Percentiles rank a stretch among this genome's conserved stretches.
Evolutionary conservation across 2,329 filamentous ascomycete genomes (phyloP).

Genomic region (Herpomyces periplanetae): DNA sequence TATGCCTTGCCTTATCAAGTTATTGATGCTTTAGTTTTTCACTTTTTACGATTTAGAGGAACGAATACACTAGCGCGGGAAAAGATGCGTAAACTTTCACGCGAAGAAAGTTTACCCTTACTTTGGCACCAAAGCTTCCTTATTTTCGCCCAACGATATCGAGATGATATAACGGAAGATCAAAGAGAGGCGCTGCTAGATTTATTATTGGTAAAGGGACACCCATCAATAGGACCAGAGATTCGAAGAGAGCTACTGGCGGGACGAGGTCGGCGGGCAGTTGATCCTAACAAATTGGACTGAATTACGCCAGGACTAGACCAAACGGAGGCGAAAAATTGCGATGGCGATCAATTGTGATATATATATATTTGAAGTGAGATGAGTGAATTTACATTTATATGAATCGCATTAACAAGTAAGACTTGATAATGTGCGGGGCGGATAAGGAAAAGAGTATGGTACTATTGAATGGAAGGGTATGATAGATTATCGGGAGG

Average conservation of each 20-base stretch:
- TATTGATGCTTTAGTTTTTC: conserved; percentile 72
- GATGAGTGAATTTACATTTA: too few species aligned
- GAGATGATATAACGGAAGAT: conserved; percentile 82
- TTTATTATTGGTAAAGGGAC: conserved; percentile 41
- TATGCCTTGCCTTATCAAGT: conserved; percentile 85
- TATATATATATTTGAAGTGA: too few species aligned
- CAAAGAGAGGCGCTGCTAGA: conserved; percentile 69
- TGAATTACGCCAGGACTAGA: too few species aligned
- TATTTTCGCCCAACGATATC: conserved; percentile 68
- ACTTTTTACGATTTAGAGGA: conserved; percentile 60
- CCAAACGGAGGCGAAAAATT: too few species aligned
- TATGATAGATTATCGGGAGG: too few species aligned
- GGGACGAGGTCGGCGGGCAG: too few species aligned
- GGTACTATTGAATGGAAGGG: too few species aligned
- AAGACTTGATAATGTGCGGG: too few species aligned
- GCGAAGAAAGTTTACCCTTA: conserved; percentile 34
- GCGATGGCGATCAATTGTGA: too few species aligned
- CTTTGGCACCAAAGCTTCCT: conserved; percentile 85
- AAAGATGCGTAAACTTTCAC: conserved; percentile 8
- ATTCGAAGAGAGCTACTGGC: conserved; percentile 57
- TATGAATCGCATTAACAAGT: too few species aligned
- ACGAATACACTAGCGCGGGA: conserved; percentile 16
- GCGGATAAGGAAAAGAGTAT: too few species aligned
- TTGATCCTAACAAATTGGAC: too few species aligned
- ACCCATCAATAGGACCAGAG: conserved; percentile 60